Evolutionary conservation across 2,329 filamentous ascomycete genomes (phyloP).

Genomic region (Seiridium cupressi): DNA sequence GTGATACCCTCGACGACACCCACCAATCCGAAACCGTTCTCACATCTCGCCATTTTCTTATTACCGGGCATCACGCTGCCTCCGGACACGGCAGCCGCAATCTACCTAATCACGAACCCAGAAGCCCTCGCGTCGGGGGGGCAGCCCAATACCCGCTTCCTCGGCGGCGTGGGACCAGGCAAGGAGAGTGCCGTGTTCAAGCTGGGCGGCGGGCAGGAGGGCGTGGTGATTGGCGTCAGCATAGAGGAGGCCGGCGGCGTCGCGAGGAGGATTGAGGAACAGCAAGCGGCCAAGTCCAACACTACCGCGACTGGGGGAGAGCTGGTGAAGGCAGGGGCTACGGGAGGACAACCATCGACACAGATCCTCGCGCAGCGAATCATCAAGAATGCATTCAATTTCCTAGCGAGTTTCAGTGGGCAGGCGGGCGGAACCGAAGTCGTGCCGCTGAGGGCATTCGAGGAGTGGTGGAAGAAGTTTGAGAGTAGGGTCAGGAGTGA

Average conservation of each 20-base stretch:
- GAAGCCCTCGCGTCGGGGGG: slow-evolving; percentile 35
- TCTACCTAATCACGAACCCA: slow-evolving; percentile 69
- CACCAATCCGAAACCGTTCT: slow-evolving; percentile 51
- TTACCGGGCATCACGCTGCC: slow-evolving; percentile 77
- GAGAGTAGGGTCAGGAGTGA: slow-evolving; percentile 82
- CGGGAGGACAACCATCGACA: slow-evolving; percentile 51
- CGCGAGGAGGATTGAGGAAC: slow-evolving; percentile 58
- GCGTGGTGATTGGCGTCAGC: slow-evolving; percentile 75
- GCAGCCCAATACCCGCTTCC: slow-evolving; percentile 69
- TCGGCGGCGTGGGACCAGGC: slow-evolving; percentile 84
- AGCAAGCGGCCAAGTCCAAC: slow-evolving; percentile 16
- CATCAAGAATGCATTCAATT: slow-evolving; percentile 97
- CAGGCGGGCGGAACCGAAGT: slow-evolving; percentile 71
- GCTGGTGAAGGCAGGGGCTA: slow-evolving; percentile 14
- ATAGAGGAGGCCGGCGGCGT: slow-evolving; percentile 77
- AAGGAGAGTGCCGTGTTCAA: slow-evolving; percentile 94
- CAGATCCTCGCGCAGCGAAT: slow-evolving; percentile 85
- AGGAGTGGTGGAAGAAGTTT: slow-evolving; percentile 98
- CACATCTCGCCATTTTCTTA: slow-evolving; percentile 86
- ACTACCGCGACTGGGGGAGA: slow-evolving; percentile 11
- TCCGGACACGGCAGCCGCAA: slow-evolving; percentile 75
- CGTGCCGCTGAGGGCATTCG: slow-evolving; percentile 90
- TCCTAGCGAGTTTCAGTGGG: slow-evolving; percentile 81
- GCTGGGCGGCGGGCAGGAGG: slow-evolving; percentile 43
- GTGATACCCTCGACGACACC: slow-evolving; percentile 12